phyloP scores from a whole-genome alignment of 257 asterid genomes.

The Lithospermum erythrorhizon region DNA sequence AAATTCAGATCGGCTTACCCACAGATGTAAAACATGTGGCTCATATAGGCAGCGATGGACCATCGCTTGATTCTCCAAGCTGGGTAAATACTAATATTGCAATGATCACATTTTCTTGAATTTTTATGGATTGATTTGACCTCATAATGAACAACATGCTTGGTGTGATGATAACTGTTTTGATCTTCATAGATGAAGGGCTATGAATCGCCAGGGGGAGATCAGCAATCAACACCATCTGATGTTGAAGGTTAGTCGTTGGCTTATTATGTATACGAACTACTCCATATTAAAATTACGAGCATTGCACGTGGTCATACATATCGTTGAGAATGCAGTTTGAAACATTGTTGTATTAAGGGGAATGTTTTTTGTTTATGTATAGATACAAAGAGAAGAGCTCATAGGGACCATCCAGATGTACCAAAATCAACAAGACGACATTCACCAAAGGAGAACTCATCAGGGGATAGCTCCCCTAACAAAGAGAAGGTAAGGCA shows the following conservation, averaged over 20 bases:
- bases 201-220: slow-evolving; percentile 29
- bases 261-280: too few species aligned
- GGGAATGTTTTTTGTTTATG: neutral
- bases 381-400: slow-evolving; percentile 20
- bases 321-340: too few species aligned
- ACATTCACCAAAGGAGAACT: slow-evolving; percentile 20
- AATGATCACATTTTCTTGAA: neutral
- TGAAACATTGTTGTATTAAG: too few species aligned
- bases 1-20: slow-evolving; percentile 78
- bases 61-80: slow-evolving; percentile 61
- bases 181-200: slow-evolving; percentile 58
- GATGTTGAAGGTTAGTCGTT: slow-evolving; percentile 64
- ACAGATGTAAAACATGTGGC: slow-evolving; percentile 98
- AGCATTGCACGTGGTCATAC: too few species aligned
- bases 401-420: slow-evolving; percentile 18
- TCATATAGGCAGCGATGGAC: slow-evolving; percentile 93
- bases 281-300: too few species aligned
- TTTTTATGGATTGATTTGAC: too few species aligned
- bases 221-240: slow-evolving; percentile 64
- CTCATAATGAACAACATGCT: neutral
- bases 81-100: slow-evolving; percentile 36
- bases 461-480: slow-evolving; percentile 23
- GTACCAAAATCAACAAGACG: slow-evolving; percentile 43
- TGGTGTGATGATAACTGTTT: neutral
- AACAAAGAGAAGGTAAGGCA: slow-evolving; percentile 40